phyloP scores from a whole-genome alignment of 2,329 filamentous ascomycete genomes.

The Colletotrichum zoysiae region DNA sequence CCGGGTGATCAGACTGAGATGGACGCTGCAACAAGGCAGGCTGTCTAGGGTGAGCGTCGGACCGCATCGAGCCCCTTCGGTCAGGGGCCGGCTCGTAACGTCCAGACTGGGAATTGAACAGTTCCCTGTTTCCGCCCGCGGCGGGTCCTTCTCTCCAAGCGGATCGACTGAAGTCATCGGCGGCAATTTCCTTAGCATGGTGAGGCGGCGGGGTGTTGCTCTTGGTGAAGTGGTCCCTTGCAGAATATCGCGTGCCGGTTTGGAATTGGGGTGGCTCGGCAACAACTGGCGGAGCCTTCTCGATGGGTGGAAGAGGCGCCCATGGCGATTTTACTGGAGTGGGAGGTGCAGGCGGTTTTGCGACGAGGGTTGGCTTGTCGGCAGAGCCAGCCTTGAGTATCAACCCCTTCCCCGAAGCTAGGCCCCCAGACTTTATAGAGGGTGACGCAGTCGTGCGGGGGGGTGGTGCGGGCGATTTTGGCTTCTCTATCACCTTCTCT shows the following conservation, averaged over 20 bases:
- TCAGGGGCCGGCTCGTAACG: slow-evolving; percentile 91
- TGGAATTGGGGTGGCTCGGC: slow-evolving; percentile 64
- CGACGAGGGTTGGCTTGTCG: slow-evolving; percentile 79
- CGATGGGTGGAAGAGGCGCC: slow-evolving; percentile 87
- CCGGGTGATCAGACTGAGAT: slow-evolving; percentile 73
- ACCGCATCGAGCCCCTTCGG: slow-evolving; percentile 76
- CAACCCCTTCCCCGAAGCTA: slow-evolving; percentile 70
- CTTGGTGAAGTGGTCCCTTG: slow-evolving; percentile 58
- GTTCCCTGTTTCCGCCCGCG: slow-evolving; percentile 74
- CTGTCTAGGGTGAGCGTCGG: slow-evolving; percentile 76
- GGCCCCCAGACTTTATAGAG: slow-evolving; percentile 58
- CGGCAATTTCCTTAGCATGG: slow-evolving; percentile 84
- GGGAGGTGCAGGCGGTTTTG: slow-evolving; percentile 76
- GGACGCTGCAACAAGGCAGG: slow-evolving; percentile 84
- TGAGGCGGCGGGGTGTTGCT: slow-evolving; percentile 61
- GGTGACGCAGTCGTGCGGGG: slow-evolving; percentile 53
- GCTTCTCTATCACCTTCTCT: slow-evolving; percentile 55
- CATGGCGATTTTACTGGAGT: slow-evolving; percentile 89
- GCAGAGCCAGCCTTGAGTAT: slow-evolving; percentile 73
- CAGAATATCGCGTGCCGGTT: slow-evolving; percentile 45
- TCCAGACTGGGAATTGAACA: slow-evolving; percentile 96
- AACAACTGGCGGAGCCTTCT: slow-evolving; percentile 79
- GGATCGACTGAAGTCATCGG: slow-evolving; percentile 91
- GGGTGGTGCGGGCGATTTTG: slow-evolving; percentile 57
- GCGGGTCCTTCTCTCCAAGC: slow-evolving; percentile 80